These are phyloP conservation scores for Aspergillus biplanus DNA, from an alignment of 495 filamentous ascomycete genomes.

Conservation along the genomic window DNA sequence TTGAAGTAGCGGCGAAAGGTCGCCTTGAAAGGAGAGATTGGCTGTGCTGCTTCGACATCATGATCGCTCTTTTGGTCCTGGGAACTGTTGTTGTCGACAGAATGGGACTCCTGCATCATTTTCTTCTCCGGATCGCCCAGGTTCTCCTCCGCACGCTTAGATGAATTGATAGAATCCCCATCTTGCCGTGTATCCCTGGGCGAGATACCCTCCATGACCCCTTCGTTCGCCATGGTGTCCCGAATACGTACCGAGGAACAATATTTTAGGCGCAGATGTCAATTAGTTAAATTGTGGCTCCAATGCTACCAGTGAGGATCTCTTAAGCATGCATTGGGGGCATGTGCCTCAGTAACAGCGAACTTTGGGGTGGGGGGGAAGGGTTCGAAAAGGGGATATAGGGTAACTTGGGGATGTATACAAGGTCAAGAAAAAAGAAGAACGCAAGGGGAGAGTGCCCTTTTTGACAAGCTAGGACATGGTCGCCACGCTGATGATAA, in stretches of 20 bases:
- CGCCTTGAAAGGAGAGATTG: constrained; percentile 24
- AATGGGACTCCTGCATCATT: constrained; percentile 36
- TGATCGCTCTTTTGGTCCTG: constrained; percentile 33
- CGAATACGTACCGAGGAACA: not conserved
- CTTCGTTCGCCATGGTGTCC: constrained; percentile 12
- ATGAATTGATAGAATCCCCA: not conserved
- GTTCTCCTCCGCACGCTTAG: constrained; percentile 38
- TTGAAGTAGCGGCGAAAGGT: constrained; percentile 26
- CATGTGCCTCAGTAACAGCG: not conserved
- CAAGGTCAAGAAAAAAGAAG: not conserved
- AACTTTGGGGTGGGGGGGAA: too few species aligned
- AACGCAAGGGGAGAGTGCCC: not conserved
- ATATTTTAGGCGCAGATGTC: not conserved
- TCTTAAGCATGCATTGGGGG: not conserved
- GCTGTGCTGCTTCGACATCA: constrained; percentile 34
- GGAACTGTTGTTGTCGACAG: constrained; percentile 42
- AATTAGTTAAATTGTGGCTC: constrained; percentile 1
- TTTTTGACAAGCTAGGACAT: not conserved
- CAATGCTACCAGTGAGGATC: not conserved
- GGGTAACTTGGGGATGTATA: too few species aligned
- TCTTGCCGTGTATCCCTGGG: constrained; percentile 8
- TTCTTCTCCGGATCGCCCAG: constrained; percentile 48
- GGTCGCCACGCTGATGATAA: constrained; percentile 1
- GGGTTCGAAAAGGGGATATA: too few species aligned
- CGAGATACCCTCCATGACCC: constrained; percentile 14